Base-by-base conservation (phyloP, 805 yeast species). In the Kodamaea restingae region DNA sequence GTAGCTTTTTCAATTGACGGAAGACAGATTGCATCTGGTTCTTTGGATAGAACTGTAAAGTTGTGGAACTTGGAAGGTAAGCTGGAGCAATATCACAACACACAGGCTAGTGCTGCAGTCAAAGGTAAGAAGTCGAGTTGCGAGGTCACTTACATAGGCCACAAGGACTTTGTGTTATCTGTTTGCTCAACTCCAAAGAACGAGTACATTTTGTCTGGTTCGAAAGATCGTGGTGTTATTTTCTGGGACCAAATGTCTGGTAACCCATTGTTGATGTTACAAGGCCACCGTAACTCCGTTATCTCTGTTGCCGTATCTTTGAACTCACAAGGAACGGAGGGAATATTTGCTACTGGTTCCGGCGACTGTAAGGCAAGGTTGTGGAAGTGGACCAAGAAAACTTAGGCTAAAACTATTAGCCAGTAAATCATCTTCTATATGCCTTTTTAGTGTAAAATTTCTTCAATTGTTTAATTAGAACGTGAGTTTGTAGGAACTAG, bases 361-460 rank as follows among this genome's bases (percentile, higher is more conserved):
- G 98, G 98, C 61, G 98, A 91, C 66, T 91, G 95, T 65, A 86
- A 90, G 60, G 98, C 98, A 29, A 80, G 96, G 65, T 85, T 91
- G 56, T 91, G 98, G 98, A 78, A 84, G 61, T 88, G 88, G 84
- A 80, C 78, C 51, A 73, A 71, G 54, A 64, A 63, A 30, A 42
- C 22, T 12, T 39, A 35, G 22, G 27, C 21, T 17, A 17, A 17
- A 20, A 8, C 22, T 30, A 18, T 14, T 30, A 30, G 32, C 31
- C 15, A 21, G 32, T 30, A 21, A 15, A 30, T 9, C 21, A 30
- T 15, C 21, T 30, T 12, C 17, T 30, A 17, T 6, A 18, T 30
- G 32, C 17, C 17, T 30, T 30, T 30, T 15, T 30, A 30, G 21
- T 10, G 32, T n/a, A 30, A 21, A 30, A 15, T 30, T n/a, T 30